phyloP scores from a whole-genome alignment of 2,329 filamentous ascomycete genomes.

The Aspergillus tanneri region DNA sequence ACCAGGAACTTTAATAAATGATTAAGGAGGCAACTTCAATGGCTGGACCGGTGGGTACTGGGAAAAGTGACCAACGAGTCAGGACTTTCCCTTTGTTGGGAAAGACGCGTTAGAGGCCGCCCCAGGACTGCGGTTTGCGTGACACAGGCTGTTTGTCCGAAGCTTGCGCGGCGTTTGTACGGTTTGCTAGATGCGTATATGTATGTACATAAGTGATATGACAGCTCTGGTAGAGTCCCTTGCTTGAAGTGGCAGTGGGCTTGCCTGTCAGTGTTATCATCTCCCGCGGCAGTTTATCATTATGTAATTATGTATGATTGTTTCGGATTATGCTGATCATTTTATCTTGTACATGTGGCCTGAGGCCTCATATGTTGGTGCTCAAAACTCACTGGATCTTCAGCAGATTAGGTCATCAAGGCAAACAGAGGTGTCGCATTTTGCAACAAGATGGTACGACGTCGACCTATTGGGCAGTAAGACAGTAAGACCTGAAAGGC shows the following conservation, averaged over 20 bases:
- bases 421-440: neutral
- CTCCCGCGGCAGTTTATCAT: conserved; percentile 2
- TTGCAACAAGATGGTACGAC: neutral
- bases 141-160: neutral
- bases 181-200: neutral
- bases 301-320: conserved; percentile 3
- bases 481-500: neutral
- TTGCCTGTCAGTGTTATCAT: conserved; percentile 10
- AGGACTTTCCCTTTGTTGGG: neutral
- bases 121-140: neutral
- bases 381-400: neutral
- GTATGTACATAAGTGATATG: conserved; percentile 3
- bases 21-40: conserved; percentile 1
- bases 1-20: conserved; percentile 1
- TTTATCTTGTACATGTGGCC: neutral
- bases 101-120: neutral
- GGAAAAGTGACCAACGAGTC: neutral
- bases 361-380: neutral
- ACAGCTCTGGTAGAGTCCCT: conserved; percentile 14
- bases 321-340: conserved; percentile 9
- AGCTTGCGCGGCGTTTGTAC: neutral
- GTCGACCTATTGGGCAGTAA: neutral
- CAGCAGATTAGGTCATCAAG: neutral
- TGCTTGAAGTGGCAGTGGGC: conserved; percentile 9
- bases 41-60: neutral